These are phyloP conservation scores for Trichophyton verrucosum DNA, from an alignment of 2,329 filamentous ascomycete species.

Conservation along the genomic window DNA sequence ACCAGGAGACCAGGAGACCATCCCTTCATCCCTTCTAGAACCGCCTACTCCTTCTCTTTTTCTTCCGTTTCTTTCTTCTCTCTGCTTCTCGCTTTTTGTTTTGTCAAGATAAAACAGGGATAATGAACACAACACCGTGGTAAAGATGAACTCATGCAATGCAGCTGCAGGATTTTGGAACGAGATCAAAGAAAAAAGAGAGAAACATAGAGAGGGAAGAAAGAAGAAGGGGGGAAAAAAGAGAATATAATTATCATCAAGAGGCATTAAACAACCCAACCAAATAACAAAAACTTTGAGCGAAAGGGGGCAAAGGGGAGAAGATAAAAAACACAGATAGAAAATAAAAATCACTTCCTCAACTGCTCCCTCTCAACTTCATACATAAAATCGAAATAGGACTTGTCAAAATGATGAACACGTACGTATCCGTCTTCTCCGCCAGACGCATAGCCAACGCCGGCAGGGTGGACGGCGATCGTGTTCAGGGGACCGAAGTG, in stretches of 20 bases:
- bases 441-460: slow-evolving; percentile 84
- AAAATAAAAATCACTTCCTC: slow-evolving; percentile 23
- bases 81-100: not conserved
- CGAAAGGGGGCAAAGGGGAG: not conserved
- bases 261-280: not conserved
- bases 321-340: not conserved
- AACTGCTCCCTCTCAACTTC: slow-evolving; percentile 83
- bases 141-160: not conserved
- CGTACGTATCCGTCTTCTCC: slow-evolving; percentile 98
- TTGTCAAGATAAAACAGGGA: not conserved
- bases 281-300: not conserved
- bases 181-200: not conserved
- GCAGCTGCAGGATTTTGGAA: not conserved
- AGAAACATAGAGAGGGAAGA: not conserved
- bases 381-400: slow-evolving; percentile 97
- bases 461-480: slow-evolving; percentile 81
- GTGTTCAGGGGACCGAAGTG: slow-evolving; percentile 97
- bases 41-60: not conserved
- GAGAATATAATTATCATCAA: not conserved
- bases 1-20: not conserved
- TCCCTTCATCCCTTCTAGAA: not conserved
- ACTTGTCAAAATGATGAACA: slow-evolving; percentile 96
- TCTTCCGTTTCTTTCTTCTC: not conserved
- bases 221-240: not conserved
- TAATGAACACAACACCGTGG: not conserved